phyloP scores from a whole-genome alignment of 1,284 basidiomycete genomes.

The Testicularia cyperi region DNA sequence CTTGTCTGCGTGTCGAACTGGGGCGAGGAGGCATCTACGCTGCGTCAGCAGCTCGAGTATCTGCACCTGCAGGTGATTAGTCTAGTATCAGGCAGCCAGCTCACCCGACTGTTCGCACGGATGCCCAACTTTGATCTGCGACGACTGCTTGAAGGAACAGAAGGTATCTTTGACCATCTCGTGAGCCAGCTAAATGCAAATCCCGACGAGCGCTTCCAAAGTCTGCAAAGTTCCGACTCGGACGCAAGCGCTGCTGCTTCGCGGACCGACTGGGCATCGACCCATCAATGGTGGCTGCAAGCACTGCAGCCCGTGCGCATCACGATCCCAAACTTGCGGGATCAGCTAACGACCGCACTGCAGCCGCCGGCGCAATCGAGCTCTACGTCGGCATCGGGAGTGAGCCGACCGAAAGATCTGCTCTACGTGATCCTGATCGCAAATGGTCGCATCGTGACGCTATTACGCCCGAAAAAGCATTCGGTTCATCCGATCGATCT shows the following conservation, averaged over 20 bases:
- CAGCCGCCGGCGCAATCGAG: constrained; percentile 29
- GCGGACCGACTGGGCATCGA: constrained; percentile 61
- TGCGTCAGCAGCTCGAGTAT: constrained; percentile 88
- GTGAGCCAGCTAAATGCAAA: constrained; percentile 41
- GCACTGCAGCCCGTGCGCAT: constrained; percentile 78
- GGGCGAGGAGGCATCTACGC: constrained; percentile 89
- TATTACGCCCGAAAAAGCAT: constrained; percentile 86
- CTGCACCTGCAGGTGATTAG: constrained; percentile 88
- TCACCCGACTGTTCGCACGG: constrained; percentile 80
- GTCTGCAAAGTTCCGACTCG: no score
- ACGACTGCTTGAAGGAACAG: constrained; percentile 74
- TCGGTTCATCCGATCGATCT: constrained; percentile 77
- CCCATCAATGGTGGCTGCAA: constrained; percentile 68
- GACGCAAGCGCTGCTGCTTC: no score
- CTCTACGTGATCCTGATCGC: constrained; percentile 85
- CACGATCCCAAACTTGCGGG: constrained; percentile 63
- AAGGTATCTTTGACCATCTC: constrained; percentile 37
- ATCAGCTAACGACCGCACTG: constrained; percentile 63
- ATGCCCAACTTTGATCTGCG: constrained; percentile 88
- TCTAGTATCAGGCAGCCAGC: constrained; percentile 80
- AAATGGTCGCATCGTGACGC: constrained; percentile 76
- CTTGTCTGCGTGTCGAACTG: constrained; percentile 85
- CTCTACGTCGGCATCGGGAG: constrained; percentile 1
- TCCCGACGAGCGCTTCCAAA: constrained; percentile 3
- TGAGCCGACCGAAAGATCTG: constrained; percentile 70